These are phyloP conservation scores for Monosporozyma siamensis DNA, from an alignment of 805 yeast genomes.

Conservation along the genomic window DNA sequence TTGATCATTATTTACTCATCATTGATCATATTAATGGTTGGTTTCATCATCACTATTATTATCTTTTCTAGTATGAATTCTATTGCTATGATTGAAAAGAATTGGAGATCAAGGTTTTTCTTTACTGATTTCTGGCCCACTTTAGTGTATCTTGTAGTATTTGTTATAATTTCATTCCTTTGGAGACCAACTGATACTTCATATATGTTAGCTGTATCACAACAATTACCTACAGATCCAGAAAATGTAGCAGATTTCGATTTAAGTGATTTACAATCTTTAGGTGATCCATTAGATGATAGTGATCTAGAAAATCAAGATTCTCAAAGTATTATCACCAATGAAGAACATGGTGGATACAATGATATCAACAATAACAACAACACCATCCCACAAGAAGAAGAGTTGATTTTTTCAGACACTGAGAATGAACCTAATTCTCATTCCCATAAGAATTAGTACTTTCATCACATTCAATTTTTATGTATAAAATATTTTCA, in stretches of 20 bases:
- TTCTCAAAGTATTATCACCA: slow-evolving; percentile 19
- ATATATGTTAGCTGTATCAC: slow-evolving; percentile 87
- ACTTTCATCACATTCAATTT: background rate
- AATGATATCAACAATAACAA: background rate
- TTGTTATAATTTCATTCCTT: slow-evolving; percentile 73
- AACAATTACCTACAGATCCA: slow-evolving; percentile 80
- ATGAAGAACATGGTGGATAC: slow-evolving; percentile 4
- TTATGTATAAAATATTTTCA: background rate
- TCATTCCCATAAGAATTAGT: slow-evolving; percentile 1
- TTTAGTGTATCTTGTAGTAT: slow-evolving; percentile 73
- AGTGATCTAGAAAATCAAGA: slow-evolving; percentile 32
- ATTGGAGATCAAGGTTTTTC: slow-evolving; percentile 90
- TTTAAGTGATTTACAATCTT: slow-evolving; percentile 43
- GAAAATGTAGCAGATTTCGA: slow-evolving; percentile 60
- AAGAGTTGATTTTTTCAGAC: slow-evolving; percentile 27
- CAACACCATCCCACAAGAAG: slow-evolving; percentile 6
- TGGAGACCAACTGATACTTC: slow-evolving; percentile 98
- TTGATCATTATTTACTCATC: slow-evolving; percentile 69
- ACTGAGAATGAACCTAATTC: too few species aligned
- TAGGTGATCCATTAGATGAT: slow-evolving; percentile 33
- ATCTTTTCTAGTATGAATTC: slow-evolving; percentile 65
- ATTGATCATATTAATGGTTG: slow-evolving; percentile 57
- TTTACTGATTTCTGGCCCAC: slow-evolving; percentile 93
- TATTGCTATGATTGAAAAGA: slow-evolving; percentile 67
- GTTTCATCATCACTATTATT: slow-evolving; percentile 61